Conservation (phyloP, 306 rosid genomes). For the Prunus davidiana region DNA sequence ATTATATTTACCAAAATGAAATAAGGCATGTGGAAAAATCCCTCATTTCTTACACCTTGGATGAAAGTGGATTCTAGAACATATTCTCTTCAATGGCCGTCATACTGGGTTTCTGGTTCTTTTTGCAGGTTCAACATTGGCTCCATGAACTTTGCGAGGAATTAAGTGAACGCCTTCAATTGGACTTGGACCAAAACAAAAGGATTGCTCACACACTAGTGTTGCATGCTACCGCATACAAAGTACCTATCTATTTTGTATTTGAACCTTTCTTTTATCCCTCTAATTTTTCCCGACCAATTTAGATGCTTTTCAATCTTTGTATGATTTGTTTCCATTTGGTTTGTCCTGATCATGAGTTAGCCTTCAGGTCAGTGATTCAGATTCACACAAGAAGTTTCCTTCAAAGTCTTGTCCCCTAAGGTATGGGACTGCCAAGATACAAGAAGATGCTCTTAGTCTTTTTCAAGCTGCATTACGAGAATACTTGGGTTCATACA, state of each 20-base stretch:
- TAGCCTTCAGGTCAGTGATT: constrained; percentile 57
- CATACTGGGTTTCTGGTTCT: constrained; percentile 18
- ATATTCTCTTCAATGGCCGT: background rate
- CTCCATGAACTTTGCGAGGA: constrained; percentile 83
- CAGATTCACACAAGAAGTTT: constrained; percentile 70
- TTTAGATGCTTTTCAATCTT: background rate
- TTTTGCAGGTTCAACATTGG: constrained; percentile 77
- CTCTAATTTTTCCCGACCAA: background rate
- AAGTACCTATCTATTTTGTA: constrained; percentile 35
- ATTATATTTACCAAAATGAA: too few relatives aligned
- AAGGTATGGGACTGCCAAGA: constrained; percentile 77
- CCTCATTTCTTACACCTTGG: background rate
- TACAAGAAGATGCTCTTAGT: constrained; percentile 89
- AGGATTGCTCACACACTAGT: constrained; percentile 81
- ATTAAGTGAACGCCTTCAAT: constrained; percentile 70
- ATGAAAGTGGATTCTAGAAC: background rate
- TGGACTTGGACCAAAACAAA: constrained; percentile 78
- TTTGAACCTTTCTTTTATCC: constrained; percentile 1
- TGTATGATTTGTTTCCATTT: constrained; percentile 7
- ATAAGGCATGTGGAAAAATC: too few relatives aligned
- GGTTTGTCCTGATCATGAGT: constrained; percentile 21
- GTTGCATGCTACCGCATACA: constrained; percentile 76
- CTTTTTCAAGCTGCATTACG: constrained; percentile 85
- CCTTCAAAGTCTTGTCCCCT: constrained; percentile 94
- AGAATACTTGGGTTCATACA: constrained; percentile 54